Evolutionary conservation across 176 grass and related monocot species (phyloP).

Genomic region (Carex pumila): DNA sequence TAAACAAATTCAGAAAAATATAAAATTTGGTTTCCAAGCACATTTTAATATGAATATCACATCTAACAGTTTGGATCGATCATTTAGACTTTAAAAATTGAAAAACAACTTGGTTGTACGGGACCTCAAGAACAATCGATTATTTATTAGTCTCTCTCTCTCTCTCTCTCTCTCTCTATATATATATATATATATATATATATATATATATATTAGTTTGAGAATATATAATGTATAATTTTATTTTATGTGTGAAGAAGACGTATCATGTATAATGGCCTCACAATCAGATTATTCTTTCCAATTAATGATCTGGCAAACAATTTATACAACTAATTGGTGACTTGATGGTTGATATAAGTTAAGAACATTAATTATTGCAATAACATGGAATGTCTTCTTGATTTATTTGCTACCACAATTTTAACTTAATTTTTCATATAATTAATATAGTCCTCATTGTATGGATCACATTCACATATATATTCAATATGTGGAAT

Average conservation of each 20-base stretch:
- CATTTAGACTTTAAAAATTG: too few relatives aligned
- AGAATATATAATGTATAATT: neutral
- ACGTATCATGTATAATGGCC: neutral
- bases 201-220: neutral
- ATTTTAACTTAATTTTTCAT: neutral
- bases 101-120: too few relatives aligned
- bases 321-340: neutral
- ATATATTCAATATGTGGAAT: too few relatives aligned
- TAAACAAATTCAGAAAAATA: too few relatives aligned
- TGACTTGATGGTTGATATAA: neutral
- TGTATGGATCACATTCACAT: too few relatives aligned
- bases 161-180: too few relatives aligned
- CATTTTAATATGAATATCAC: too few relatives aligned
- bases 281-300: neutral
- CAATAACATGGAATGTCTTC: slow-evolving; percentile 9
- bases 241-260: neutral
- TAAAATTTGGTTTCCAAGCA: too few relatives aligned
- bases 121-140: too few relatives aligned
- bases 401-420: neutral
- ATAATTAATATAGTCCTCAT: neutral
- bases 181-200: too few relatives aligned
- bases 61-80: too few relatives aligned
- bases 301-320: neutral
- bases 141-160: too few relatives aligned
- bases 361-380: slow-evolving; percentile 3